phyloP scores from a whole-genome alignment of 495 filamentous ascomycete genomes.

The Extremus antarcticus region DNA sequence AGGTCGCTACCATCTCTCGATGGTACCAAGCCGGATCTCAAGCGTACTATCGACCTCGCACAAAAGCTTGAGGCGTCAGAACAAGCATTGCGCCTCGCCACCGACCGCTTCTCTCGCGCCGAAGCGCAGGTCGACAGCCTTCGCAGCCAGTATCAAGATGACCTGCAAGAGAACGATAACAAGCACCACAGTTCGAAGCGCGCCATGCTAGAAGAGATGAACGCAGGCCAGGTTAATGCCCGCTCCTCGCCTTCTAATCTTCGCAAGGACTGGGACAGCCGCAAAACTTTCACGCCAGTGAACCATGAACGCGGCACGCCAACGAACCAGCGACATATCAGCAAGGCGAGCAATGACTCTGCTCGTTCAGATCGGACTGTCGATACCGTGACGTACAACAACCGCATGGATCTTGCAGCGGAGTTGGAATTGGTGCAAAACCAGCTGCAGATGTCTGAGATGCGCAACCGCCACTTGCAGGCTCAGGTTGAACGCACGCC shows the following conservation, averaged over 20 bases:
- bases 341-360: conserved; percentile 65
- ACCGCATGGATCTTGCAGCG: conserved; percentile 78
- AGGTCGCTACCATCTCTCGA: conserved; percentile 53
- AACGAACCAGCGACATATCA: conserved; percentile 64
- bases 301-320: conserved; percentile 37
- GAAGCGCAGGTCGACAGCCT: conserved; percentile 76
- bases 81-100: conserved; percentile 71
- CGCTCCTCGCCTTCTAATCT: conserved; percentile 68
- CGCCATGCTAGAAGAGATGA: conserved; percentile 74
- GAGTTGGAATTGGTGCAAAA: conserved; percentile 91
- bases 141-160: conserved; percentile 57
- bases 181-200: conserved; percentile 61
- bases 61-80: conserved; percentile 81
- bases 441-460: conserved; percentile 86
- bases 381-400: conserved; percentile 80
- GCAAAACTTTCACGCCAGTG: conserved; percentile 39
- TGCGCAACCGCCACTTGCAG: conserved; percentile 91
- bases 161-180: conserved; percentile 61
- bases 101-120: conserved; percentile 70
- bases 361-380: conserved; percentile 78
- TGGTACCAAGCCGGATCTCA: conserved; percentile 40
- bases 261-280: conserved; percentile 58
- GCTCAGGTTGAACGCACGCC: conserved; percentile 67
- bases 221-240: conserved; percentile 66
- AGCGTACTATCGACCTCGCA: conserved; percentile 68